Conservation (phyloP, 1,284 basidiomycete genomes). For the Ceratorhiza oryzae-sativae region DNA sequence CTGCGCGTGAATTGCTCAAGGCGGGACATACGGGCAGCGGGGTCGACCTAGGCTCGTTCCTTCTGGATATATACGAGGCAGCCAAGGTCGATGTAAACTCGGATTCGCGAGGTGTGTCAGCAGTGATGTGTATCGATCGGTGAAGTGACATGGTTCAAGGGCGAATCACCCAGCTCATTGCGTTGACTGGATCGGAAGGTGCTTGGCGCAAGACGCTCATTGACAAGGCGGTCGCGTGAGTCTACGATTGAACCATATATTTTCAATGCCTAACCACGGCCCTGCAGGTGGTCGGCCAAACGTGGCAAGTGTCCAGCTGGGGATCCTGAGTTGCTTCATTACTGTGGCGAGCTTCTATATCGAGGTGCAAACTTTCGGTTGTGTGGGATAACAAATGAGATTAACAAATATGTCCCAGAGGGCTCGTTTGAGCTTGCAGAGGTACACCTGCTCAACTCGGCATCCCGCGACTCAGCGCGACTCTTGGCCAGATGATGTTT, state of each 20-base stretch:
- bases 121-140: conserved; percentile 23
- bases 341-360: conserved; percentile 84
- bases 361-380: conserved; percentile 65
- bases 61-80: conserved; percentile 81
- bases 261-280: conserved; percentile 3
- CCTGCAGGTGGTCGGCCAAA: conserved; percentile 78
- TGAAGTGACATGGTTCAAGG: conserved; percentile 54
- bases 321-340: conserved; percentile 84
- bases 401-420: conserved; percentile 64
- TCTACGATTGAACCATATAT: conserved; percentile 41
- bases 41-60: conserved; percentile 76
- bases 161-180: conserved; percentile 81
- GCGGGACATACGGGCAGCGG: conserved; percentile 87
- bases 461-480: conserved; percentile 85
- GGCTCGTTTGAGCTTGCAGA: conserved; percentile 77
- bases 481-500: conserved; percentile 85
- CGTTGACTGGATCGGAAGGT: conserved; percentile 73
- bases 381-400: too few species aligned
- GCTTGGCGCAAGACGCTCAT: conserved; percentile 82
- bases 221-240: conserved; percentile 78
- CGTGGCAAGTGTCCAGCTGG: conserved; percentile 79
- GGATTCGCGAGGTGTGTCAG: conserved; percentile 71
- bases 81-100: conserved; percentile 72
- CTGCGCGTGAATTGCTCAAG: conserved; percentile 84
- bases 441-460: conserved; percentile 79